Evolutionary conservation across 2,329 filamentous ascomycete species (phyloP), one percentile per base, ranked within the genome.

Genomic region (Diaporthe helianthi): DNA sequence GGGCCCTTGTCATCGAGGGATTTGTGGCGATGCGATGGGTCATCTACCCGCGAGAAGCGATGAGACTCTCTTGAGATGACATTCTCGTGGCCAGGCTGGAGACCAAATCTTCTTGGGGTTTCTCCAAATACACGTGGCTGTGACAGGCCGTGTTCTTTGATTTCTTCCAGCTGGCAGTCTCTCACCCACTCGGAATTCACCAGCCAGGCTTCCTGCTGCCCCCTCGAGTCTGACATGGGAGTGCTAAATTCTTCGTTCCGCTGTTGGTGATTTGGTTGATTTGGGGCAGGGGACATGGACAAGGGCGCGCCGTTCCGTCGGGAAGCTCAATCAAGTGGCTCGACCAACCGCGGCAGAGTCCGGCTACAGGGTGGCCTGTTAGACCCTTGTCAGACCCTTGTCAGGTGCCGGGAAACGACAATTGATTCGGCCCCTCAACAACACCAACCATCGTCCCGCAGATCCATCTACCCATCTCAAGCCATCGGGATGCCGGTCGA

Each of bases 281-380:
- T 41, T 33, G 12, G 1, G 36, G 29, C 58, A 63, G 58, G n/a
- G 41, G 58, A 46, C 44, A 63, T 19, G 58, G 58, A 63, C 58
- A 22, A 33, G 58, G 58, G 58, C 58, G 58, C 13, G 44, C 58
- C 58, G 58, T 63, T 22, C 58, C 58, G 58, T 63, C 44, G 58
- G 58, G 44, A 61, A 8, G 7, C 19, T 44, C 24, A 5, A 15
- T 13, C 12, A 13, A 8, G 19, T 1, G 26, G 19, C 36, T 36
- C 3, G 41, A 13, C 58, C 58, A 49, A 49, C 49, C 58, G 58
- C 41, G 58, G 58, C n/a, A 33, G 29, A 6, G 13, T 49, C 58
- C 58, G 44, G 19, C 29, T 10, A 7, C 58, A 61, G 22, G 58
- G 58, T 22, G 41, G 2, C 55, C 55, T 26, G 55, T 24, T 12